Evolutionary conservation across 78 protist genomes (phyloP), one percentile per base, ranked within the genome.

Genomic region (Polysphondylium violaceum): DNA sequence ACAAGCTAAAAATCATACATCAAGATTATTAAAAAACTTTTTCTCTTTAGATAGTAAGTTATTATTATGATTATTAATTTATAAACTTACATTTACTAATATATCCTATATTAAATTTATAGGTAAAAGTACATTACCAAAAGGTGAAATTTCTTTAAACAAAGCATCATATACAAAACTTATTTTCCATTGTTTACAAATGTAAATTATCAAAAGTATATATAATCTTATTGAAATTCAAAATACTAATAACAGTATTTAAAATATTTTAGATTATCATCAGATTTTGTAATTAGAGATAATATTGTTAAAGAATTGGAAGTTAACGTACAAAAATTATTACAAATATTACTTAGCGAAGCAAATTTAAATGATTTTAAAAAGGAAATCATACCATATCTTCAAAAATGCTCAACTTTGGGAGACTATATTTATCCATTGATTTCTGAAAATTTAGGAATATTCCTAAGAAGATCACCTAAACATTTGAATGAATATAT

Each of bases 101-200:
- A 27, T 25, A 60, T 60, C n/a, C n/a, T n/a, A n/a, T 61, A 31
- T 61, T 61, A 31, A 4, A 33, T 19, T 36, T 25, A 21, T 64
- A 67, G 74, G 74, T 41, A 76, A 23, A 21, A 44, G 65, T 53
- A 51, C 77, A n/a, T n/a, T 81, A 36, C 89, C 89, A 64, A 81
- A 81, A 55, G 53, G 77, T 56, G 89, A 81, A 68, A 81, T 81
- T 21, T 81, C 89, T 56, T 41, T 81, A 51, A 81, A 55, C 35
- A 81, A 81, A 56, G 44, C 89, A 23, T 44, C 76, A 5, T 81
- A 67, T 56, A 38, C 71, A 3, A 81, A 81, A 55, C 68, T 81
- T 56, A 38, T 81, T 17, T 81, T 81, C 36, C 78, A 51, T 38
- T 81, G 72, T 68, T 68, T 81, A 55, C 89, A 81, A 68, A 25